Conservation (phyloP, 208 protist genomes). For the Leishmania turanica region DNA sequence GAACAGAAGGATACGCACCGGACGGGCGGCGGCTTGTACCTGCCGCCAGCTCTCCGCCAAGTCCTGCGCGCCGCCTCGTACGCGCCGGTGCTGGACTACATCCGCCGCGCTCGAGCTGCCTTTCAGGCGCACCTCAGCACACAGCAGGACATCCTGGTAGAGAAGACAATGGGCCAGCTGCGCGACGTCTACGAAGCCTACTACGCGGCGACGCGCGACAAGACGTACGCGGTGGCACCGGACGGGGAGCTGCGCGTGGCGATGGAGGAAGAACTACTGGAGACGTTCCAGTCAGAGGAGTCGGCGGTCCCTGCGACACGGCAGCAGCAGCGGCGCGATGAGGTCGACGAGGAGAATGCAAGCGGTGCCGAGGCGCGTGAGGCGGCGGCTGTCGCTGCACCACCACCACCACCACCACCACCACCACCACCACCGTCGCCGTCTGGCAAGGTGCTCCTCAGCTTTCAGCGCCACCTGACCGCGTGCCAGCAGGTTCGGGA, state of each 20-base stretch:
- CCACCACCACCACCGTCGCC: neutral
- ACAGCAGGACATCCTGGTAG: slow-evolving; percentile 31
- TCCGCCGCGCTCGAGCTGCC: slow-evolving; percentile 30
- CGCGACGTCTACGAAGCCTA: slow-evolving; percentile 33
- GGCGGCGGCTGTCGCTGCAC: neutral
- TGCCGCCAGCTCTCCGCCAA: slow-evolving; percentile 48
- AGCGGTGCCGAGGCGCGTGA: neutral
- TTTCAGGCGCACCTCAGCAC: slow-evolving; percentile 45
- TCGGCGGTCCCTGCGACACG: neutral
- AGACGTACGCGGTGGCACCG: slow-evolving; percentile 24
- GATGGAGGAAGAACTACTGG: slow-evolving; percentile 35
- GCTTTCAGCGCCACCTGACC: slow-evolving; percentile 37
- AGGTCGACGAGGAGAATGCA: neutral
- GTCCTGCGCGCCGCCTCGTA: slow-evolving; percentile 53
- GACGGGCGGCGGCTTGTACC: slow-evolving; percentile 11
- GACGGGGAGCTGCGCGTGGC: slow-evolving; percentile 36
- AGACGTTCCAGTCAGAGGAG: slow-evolving; percentile 14
- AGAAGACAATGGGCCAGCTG: slow-evolving; percentile 33
- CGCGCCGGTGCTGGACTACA: slow-evolving; percentile 56
- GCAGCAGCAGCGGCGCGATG: neutral
- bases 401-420: neutral
- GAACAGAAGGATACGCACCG: slow-evolving; percentile 2
- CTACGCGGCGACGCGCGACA: slow-evolving; percentile 25
- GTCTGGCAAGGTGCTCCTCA: slow-evolving; percentile 11
- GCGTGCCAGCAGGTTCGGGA: slow-evolving; percentile 34